These are phyloP conservation scores for Plenodomus biglobosus DNA, from an alignment of 2,329 filamentous ascomycete species.

Conservation along the genomic window DNA sequence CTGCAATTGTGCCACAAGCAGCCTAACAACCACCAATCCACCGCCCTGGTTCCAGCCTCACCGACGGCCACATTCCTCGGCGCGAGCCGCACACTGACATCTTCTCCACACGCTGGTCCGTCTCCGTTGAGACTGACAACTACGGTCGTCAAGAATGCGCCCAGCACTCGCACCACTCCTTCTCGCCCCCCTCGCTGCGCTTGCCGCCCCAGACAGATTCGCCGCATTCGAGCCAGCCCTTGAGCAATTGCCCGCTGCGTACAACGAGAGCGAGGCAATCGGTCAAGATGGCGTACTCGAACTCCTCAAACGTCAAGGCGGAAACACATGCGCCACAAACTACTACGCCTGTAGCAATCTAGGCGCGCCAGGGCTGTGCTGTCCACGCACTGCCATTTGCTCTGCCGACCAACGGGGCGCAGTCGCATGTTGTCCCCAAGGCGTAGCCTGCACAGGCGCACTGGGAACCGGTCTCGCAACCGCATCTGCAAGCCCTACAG, in stretches of 20 bases:
- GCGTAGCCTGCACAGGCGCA: constrained; percentile 59
- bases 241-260: constrained; percentile 21
- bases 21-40: not conserved
- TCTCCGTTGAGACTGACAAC: not conserved
- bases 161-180: constrained; percentile 25
- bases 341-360: constrained; percentile 57
- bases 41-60: constrained; percentile 4
- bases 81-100: constrained; percentile 12
- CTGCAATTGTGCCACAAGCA: not conserved
- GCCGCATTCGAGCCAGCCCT: constrained; percentile 38
- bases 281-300: constrained; percentile 23
- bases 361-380: constrained; percentile 59
- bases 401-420: constrained; percentile 58
- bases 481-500: constrained; percentile 8
- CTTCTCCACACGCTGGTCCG: constrained; percentile 5
- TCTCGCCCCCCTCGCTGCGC: constrained; percentile 32
- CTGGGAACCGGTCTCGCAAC: constrained; percentile 3
- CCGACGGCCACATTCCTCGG: constrained; percentile 8
- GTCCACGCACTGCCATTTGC: constrained; percentile 56
- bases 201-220: constrained; percentile 31
- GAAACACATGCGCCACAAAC: constrained; percentile 52
- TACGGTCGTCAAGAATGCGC: constrained; percentile 30
- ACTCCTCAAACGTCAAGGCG: constrained; percentile 40
- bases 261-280: constrained; percentile 28
- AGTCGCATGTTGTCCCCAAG: constrained; percentile 63